Conservation (phyloP, 2,329 filamentous ascomycete species). For the Keithomyces neogunnii region DNA sequence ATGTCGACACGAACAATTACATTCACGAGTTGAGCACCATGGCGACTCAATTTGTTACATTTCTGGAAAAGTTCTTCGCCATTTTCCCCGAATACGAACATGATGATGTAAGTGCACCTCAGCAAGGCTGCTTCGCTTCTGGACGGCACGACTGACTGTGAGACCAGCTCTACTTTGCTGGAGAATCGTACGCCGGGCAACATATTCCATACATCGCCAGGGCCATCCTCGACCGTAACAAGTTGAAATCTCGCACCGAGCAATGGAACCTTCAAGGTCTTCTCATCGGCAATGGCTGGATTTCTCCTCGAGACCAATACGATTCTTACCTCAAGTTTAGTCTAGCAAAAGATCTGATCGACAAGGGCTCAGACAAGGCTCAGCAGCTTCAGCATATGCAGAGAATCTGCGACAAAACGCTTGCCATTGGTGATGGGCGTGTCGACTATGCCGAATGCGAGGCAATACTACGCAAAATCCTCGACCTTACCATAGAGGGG, state of each 20-base stretch:
- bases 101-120: slow-evolving; percentile 66
- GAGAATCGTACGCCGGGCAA: slow-evolving; percentile 94
- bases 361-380: slow-evolving; percentile 55
- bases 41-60: slow-evolving; percentile 78
- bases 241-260: slow-evolving; percentile 28
- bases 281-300: slow-evolving; percentile 96
- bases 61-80: slow-evolving; percentile 84
- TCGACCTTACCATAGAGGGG: slow-evolving; percentile 53
- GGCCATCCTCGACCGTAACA: slow-evolving; percentile 82
- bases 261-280: slow-evolving; percentile 76
- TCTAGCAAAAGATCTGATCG: slow-evolving; percentile 65
- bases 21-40: slow-evolving; percentile 80
- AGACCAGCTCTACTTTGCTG: slow-evolving; percentile 77
- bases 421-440: slow-evolving; percentile 35
- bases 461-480: slow-evolving; percentile 61
- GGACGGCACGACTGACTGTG: background rate
- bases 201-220: slow-evolving; percentile 96
- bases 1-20: slow-evolving; percentile 83
- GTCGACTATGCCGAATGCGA: slow-evolving; percentile 71
- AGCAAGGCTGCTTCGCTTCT: background rate
- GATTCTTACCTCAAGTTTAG: slow-evolving; percentile 75
- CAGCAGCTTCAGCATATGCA: slow-evolving; percentile 61
- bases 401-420: slow-evolving; percentile 57
- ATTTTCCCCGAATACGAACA: slow-evolving; percentile 86
- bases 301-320: slow-evolving; percentile 85